Conservation (phyloP, 1,139 yeast genomes). For the Nadsonia starkeyi-henricii region DNA sequence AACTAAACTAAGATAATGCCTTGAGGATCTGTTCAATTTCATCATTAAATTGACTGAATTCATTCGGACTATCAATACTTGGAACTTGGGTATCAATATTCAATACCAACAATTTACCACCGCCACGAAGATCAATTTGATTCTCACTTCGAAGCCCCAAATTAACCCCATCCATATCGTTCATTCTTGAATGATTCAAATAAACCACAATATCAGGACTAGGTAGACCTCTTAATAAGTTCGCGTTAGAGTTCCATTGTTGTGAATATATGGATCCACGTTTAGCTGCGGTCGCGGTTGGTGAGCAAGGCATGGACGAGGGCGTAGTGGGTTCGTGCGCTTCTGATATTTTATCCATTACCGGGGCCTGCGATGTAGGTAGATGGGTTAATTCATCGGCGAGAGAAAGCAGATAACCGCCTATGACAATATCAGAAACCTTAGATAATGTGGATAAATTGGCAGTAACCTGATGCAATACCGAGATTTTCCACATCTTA, state of each 20-base stretch:
- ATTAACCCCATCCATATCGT: neutral
- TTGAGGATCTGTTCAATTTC: too few species aligned
- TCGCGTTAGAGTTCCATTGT: constrained; percentile 16
- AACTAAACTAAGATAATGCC: too few species aligned
- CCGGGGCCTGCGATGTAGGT: constrained; percentile 1
- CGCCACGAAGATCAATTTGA: constrained; percentile 6
- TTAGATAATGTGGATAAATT: constrained; percentile 8
- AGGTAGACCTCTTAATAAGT: constrained; percentile 17
- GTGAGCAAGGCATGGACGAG: neutral
- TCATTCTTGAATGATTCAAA: neutral
- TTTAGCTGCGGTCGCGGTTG: too few species aligned
- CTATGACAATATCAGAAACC: constrained; percentile 11
- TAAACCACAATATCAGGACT: constrained; percentile 17
- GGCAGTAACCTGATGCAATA: constrained; percentile 16
- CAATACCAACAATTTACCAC: constrained; percentile 2
- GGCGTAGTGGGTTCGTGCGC: neutral
- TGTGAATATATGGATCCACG: constrained; percentile 12
- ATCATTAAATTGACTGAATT: too few species aligned
- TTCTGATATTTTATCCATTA: constrained; percentile 1
- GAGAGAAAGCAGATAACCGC: constrained; percentile 17
- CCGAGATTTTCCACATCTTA: constrained; percentile 18
- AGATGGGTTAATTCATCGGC: constrained; percentile 16
- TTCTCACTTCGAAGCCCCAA: constrained; percentile 6
- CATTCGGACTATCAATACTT: neutral
- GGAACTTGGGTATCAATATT: constrained; percentile 3